Evolutionary conservation across 2,329 filamentous ascomycete genomes (phyloP).

Genomic region (Microdochium nivale): DNA sequence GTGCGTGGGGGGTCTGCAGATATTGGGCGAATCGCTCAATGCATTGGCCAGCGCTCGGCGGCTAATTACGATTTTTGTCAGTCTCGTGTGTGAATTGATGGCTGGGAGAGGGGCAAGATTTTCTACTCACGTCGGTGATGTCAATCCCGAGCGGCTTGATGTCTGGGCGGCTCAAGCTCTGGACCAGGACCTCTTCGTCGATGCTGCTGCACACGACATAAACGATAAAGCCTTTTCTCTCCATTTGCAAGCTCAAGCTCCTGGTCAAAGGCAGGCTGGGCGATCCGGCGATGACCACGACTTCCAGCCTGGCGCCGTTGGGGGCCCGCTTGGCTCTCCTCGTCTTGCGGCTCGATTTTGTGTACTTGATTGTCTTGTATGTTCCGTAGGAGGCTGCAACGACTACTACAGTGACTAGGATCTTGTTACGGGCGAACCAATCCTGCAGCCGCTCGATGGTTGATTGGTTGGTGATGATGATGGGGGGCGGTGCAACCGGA

Average conservation of each 20-base stretch:
- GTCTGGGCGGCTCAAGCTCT: conserved; percentile 69
- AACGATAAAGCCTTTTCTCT: conserved; percentile 86
- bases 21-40: conserved; percentile 64
- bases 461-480: conserved; percentile 22
- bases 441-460: conserved; percentile 48
- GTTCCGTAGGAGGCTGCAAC: conserved; percentile 60
- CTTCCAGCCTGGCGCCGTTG: conserved; percentile 81
- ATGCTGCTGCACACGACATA: conserved; percentile 80
- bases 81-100: not conserved
- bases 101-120: not conserved
- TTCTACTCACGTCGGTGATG: conserved; percentile 60
- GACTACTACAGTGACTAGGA: conserved; percentile 63
- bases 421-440: conserved; percentile 67
- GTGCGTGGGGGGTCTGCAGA: conserved; percentile 66
- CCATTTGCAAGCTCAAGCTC: conserved; percentile 76
- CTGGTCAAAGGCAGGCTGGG: conserved; percentile 76
- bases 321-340: conserved; percentile 69
- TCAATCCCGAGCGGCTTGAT: conserved; percentile 77
- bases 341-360: conserved; percentile 52
- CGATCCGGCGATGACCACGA: conserved; percentile 81
- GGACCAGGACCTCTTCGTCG: conserved; percentile 75
- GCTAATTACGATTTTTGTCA: conserved; percentile 32
- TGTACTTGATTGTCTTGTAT: conserved; percentile 41
- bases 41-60: conserved; percentile 57
- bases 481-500: conserved; percentile 20